These are phyloP conservation scores for Phalaenopsis equestris DNA, from an alignment of 106 monocot genomes.

Conservation along the genomic window DNA sequence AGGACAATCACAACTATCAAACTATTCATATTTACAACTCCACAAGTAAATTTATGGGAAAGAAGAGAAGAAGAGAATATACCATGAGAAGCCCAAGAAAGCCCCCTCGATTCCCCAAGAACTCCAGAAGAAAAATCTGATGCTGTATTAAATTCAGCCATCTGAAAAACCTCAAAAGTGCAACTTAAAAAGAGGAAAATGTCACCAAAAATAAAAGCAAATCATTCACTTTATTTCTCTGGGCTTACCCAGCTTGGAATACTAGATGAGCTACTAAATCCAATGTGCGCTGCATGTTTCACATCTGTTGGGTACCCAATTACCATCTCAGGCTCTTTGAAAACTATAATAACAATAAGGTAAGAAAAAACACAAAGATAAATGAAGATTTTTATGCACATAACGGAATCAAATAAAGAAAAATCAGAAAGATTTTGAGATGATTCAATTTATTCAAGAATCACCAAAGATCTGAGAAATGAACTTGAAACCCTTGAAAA, in stretches of 20 bases:
- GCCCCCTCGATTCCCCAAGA: constrained; percentile 40
- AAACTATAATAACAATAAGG: constrained; percentile 20
- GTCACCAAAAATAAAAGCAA: not conserved
- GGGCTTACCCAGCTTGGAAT: constrained; percentile 68
- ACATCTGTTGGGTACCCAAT: constrained; percentile 94
- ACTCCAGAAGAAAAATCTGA: constrained; percentile 47
- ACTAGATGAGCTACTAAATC: constrained; percentile 39
- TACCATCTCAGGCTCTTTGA: constrained; percentile 84
- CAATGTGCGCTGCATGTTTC: constrained; percentile 81
- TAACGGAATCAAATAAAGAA: not conserved
- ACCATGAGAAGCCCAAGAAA: constrained; percentile 73
- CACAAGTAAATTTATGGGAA: not conserved
- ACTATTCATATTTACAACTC: not conserved
- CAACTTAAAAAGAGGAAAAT: not conserved
- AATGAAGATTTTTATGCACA: not conserved
- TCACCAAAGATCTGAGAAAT: constrained; percentile 81
- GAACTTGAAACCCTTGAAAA: constrained; percentile 72
- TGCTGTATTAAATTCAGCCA: constrained; percentile 59
- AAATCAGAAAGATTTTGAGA: not conserved
- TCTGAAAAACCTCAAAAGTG: constrained; percentile 25
- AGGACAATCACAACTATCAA: not conserved
- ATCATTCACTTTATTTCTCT: constrained; percentile 2
- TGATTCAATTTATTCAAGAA: not conserved
- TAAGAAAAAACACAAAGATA: not conserved
- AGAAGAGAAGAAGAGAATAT: constrained; percentile 1